Base-by-base conservation (phyloP, 2,329 filamentous ascomycete genomes). In the Alternaria sp. region DNA sequence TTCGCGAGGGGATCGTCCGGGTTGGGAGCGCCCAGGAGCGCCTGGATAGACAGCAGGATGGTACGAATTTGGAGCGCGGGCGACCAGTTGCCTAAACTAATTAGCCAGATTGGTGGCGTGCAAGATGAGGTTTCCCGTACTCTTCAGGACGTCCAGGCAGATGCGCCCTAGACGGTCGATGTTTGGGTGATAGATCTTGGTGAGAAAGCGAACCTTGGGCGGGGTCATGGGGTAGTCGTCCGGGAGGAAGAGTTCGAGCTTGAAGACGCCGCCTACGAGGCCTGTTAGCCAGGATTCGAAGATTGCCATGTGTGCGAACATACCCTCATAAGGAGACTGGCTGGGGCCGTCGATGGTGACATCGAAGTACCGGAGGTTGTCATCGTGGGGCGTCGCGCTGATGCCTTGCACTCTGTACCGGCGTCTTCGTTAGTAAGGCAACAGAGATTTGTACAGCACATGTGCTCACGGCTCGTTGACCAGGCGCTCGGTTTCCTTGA, bases 211-310 rank as follows among this genome's bases (percentile, higher is more conserved):
- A 75, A 99, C 97, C 84, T 97, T 97, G 44, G 95, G 95, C 53
- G 95, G 94, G 33, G 93, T 97, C 95, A 99, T 99, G 40, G 95
- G 95, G 78, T 99, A 99, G 82, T 99, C 95, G 74, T 99, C 95
- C 42, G 96, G 96, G 24, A 99, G 86, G 79, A 99, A 99, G 21
- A 99, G 88, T 80, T 99, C 95, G 62, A 98, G 90, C 80, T 96
- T 94, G 84, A 99, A 99, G 65, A 97, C 86, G 48, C 96, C 95
- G 62, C 86, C 88, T 88, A 72, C 49, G 41, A 37, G 17, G 10
- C 23, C 33, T 46, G 60, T 70, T 28, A 70, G 63, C 56, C 13
- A 37, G 5, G 14, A 41, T 1, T 29, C 6, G 13, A 33, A 29
- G 51, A 10, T 14, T 50, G 17, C 39, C 11, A 34, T 10, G 17